phyloP scores from a whole-genome alignment of 2,329 filamentous ascomycete species.

The Sordariomycetes sp. region DNA sequence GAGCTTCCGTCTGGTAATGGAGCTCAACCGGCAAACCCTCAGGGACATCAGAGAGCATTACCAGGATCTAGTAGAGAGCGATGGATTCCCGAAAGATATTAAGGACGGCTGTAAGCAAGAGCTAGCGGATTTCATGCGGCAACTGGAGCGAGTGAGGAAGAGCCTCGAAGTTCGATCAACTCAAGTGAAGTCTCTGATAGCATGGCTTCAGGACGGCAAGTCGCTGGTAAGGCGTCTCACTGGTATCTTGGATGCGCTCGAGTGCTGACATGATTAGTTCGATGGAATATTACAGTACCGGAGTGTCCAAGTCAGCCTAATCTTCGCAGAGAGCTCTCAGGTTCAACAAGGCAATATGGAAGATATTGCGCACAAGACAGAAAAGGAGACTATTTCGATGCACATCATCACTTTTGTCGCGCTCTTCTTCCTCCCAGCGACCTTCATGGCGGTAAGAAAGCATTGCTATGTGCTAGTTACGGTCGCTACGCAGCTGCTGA shows the following conservation, averaged over 20 bases:
- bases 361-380: constrained; percentile 1
- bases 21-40: background rate
- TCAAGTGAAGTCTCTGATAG: background rate
- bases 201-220: background rate
- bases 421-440: background rate
- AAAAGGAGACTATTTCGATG: constrained; percentile 1
- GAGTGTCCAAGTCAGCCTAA: background rate
- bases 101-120: background rate
- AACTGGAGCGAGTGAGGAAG: background rate
- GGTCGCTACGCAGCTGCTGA: background rate
- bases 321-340: background rate
- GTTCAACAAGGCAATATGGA: constrained; percentile 1
- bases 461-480: too few relatives aligned
- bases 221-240: background rate
- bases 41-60: background rate
- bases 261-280: background rate
- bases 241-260: background rate
- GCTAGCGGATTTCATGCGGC: background rate
- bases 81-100: background rate
- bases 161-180: background rate
- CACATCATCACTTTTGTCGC: constrained; percentile 2
- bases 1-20: background rate
- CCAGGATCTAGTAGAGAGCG: background rate
- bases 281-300: background rate
- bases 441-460: constrained; percentile 1